Percentiles rank a stretch among this genome's conserved stretches.
Conservation (phyloP, 345 rosid genomes). For the Populus simonii region DNA sequence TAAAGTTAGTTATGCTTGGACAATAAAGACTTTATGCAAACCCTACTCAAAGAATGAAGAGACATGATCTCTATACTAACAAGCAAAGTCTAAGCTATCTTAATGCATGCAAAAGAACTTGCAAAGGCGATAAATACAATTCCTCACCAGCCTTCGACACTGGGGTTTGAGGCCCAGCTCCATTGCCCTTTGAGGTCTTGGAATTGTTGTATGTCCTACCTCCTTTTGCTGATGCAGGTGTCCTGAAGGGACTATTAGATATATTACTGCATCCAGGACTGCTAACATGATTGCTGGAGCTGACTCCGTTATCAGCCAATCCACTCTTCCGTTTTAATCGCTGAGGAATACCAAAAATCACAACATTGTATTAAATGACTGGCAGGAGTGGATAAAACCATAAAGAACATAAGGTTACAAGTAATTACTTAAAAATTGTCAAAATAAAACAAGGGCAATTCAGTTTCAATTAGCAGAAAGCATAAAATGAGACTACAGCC, state of each 20-base stretch:
- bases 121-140: background rate
- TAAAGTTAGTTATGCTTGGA: background rate
- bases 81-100: background rate
- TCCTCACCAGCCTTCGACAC: slow-evolving; percentile 62
- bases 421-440: background rate
- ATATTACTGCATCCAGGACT: slow-evolving; percentile 49
- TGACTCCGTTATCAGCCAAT: slow-evolving; percentile 33
- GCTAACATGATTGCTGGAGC: slow-evolving; percentile 39
- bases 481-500: background rate
- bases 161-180: slow-evolving; percentile 66
- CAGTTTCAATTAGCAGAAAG: background rate
- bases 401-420: background rate
- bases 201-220: slow-evolving; percentile 54
- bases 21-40: background rate
- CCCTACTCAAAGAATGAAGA: background rate
- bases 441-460: background rate
- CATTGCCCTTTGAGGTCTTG: slow-evolving; percentile 54
- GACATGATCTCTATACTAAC: background rate
- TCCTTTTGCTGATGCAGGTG: slow-evolving; percentile 76
- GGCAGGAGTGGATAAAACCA: background rate
- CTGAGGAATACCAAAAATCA: slow-evolving; percentile 34
- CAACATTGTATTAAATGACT: slow-evolving; percentile 15
- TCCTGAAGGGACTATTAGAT: slow-evolving; percentile 54
- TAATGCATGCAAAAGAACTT: background rate
- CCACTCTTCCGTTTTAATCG: slow-evolving; percentile 56